Base-by-base conservation (phyloP, 345 rosid species). In the Pelargonium nanum region DNA sequence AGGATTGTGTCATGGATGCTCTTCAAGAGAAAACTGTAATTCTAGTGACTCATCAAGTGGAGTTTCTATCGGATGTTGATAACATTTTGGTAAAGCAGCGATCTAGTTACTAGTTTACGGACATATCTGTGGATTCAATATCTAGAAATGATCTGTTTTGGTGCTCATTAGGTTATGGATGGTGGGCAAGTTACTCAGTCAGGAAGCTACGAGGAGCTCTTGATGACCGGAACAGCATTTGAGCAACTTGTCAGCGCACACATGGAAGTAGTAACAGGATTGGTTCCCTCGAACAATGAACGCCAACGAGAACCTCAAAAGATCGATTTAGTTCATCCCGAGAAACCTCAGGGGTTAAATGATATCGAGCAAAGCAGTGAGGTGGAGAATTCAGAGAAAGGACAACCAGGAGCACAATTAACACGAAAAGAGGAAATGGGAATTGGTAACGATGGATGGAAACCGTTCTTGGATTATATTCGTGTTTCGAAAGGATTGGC, bases 11-110 rank as follows among this genome's bases (percentile, higher is more conserved):
- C 52, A 81, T 80, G 84, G 67, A 64, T 15, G 77, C 83, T 4
- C 60, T 89, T 16, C 67, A 40, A 53, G 71, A 72, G 24, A 89
- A 89, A 75, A 86, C 86, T 22, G 88, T 85, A 60, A 63, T 89
- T 65, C 71, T 89, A 7, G 95, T 86, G 55, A 85, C 97, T 65
- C 97, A 86, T 65, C 97, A 81, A 80, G 91, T 89, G 57, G 97
- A 89, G 51, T 89, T 81, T 68, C 96, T 86, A 60, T 71, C 91
- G 1, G 77, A 62, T 68, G 85, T 83, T 45, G 85, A 89, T 61
- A 72, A 52, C 63, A 80, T 86, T 68, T 59, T 84, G 87, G 93
- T 85, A 79, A 67, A 34, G 54, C 56, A 1, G 59, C 21, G 16
- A 15, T 9, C 6, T 21, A 19, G 19, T 3, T 1, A 19, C 23